Conservation (phyloP, 495 filamentous ascomycete genomes). For the Penicillium atrosanguineum region DNA sequence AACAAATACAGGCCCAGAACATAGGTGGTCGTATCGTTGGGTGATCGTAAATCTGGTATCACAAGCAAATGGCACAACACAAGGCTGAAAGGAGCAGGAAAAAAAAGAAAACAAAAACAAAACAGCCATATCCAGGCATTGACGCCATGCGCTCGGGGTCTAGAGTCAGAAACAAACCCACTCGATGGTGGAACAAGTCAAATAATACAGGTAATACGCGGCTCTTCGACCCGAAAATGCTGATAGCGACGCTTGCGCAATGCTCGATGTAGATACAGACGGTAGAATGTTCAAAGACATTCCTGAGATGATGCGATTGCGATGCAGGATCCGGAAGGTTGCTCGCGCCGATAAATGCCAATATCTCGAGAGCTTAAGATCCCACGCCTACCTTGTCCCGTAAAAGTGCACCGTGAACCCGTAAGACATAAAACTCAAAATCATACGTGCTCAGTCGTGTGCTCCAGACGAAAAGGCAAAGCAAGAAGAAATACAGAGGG, state of each 20-base stretch:
- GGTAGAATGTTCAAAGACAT: slow-evolving; percentile 1
- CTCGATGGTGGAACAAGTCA: slow-evolving; percentile 9
- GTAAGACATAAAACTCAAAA: not conserved
- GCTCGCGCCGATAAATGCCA: not conserved
- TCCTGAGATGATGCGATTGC: slow-evolving; percentile 3
- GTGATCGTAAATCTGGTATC: slow-evolving; percentile 43
- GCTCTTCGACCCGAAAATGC: slow-evolving; percentile 28
- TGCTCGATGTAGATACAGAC: slow-evolving; percentile 31
- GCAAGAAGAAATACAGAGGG: not conserved
- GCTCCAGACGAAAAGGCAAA: not conserved
- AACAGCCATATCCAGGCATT: slow-evolving; percentile 19
- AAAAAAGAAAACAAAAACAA: slow-evolving; percentile 13
- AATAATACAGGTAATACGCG: slow-evolving; percentile 17
- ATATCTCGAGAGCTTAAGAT: not conserved
- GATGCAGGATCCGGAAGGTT: not conserved
- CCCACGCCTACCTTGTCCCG: not conserved
- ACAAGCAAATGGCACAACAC: slow-evolving; percentile 17
- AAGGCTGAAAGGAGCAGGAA: not conserved
- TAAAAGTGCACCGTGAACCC: slow-evolving; percentile 7
- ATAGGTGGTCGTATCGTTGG: slow-evolving; percentile 25
- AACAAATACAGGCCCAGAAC: slow-evolving; percentile 37
- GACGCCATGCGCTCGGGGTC: slow-evolving; percentile 30
- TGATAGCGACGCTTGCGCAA: slow-evolving; percentile 27
- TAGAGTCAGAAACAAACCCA: slow-evolving; percentile 16
- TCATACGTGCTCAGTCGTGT: slow-evolving; percentile 6